Evolutionary conservation across 2,329 filamentous ascomycete genomes (phyloP), one percentile per base, ranked within the genome.

Genomic region (Pezicula rhizophila): DNA sequence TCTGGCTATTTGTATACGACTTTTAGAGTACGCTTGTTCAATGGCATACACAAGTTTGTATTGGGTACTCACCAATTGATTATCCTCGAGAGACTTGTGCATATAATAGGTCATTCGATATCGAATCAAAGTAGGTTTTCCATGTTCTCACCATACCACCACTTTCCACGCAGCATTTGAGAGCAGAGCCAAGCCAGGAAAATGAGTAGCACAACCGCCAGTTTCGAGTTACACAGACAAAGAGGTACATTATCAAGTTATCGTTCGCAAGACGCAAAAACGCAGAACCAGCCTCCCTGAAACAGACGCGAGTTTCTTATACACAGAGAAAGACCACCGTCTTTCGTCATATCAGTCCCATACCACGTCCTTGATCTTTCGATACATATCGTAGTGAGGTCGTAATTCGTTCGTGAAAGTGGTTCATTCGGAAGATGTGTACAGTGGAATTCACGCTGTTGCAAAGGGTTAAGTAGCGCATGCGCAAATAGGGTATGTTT

Each of bases 191-290:
- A 40, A 18, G 17, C 38, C 38, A 40, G 38, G 14, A 12, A 8
- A 42, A 15, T 11, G 25, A 23, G 8, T 7, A 42, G 40, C 25
- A 26, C 20, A 26, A 25, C 40, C 40, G 40, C 40, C 40, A 42
- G 26, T 20, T 42, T 42, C 40, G 40, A 42, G 40, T 15, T 42
- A 42, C 20, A 42, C 40, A 42, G 40, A 42, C 40, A 42, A 42
- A 42, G 40, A 42, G 40, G 40, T 42, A 42, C 40, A 42, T 42
- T 42, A 42, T 42, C 40, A 42, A 42, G 40, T 42, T 42, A 42
- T 42, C 40, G 40, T 25, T 42, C 40, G 40, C 40, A 20, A 42
- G 25, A 42, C 40, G 25, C 40, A 26, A 15, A 42, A 42, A 26
- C 18, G 25, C 40, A 28, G 23, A 31, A 42, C 40, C 40, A 12